Percentiles rank a stretch among this genome's conserved stretches.
Conservation (phyloP, 257 asterid genomes). For the Cinchona pubescens region DNA sequence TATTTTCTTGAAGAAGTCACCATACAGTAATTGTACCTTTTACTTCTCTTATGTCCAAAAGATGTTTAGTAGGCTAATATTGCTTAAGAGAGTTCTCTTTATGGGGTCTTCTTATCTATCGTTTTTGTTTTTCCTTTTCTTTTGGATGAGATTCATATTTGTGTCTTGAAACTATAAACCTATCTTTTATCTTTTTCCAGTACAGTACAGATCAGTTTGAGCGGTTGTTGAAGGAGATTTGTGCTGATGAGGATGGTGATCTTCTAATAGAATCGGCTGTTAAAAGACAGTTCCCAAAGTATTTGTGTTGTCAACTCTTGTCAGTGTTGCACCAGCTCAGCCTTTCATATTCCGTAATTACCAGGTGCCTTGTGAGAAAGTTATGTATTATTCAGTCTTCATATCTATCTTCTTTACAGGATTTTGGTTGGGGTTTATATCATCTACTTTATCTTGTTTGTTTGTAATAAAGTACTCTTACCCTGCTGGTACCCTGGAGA, state of each 20-base stretch:
- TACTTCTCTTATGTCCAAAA: not conserved
- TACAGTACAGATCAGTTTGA: slow-evolving; percentile 99
- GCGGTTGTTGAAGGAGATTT: slow-evolving; percentile 86
- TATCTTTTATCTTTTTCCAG: slow-evolving; percentile 58
- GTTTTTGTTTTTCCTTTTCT: not conserved
- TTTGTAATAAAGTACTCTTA: slow-evolving; percentile 52
- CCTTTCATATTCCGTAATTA: slow-evolving; percentile 98
- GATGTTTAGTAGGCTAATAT: not conserved
- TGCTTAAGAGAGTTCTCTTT: not conserved
- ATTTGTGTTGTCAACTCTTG: slow-evolving; percentile 91
- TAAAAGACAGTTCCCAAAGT: slow-evolving; percentile 89
- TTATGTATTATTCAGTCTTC: slow-evolving; percentile 19
- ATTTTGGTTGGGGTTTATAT: not conserved
- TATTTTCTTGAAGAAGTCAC: not conserved
- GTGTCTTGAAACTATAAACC: slow-evolving; percentile 20
- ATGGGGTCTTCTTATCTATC: not conserved
- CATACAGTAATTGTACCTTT: not conserved
- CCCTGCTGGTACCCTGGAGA: slow-evolving; percentile 97
- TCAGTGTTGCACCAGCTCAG: slow-evolving; percentile 93
- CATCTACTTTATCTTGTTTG: slow-evolving; percentile 15
- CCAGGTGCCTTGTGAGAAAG: slow-evolving; percentile 54
- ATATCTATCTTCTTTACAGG: slow-evolving; percentile 2
- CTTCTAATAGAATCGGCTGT: slow-evolving; percentile 94
- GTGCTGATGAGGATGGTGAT: slow-evolving; percentile 97
- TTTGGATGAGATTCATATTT: slow-evolving; percentile 16